Evolutionary conservation across 2,329 filamentous ascomycete genomes (phyloP).

Genomic region (Tricladium varicosporioides): DNA sequence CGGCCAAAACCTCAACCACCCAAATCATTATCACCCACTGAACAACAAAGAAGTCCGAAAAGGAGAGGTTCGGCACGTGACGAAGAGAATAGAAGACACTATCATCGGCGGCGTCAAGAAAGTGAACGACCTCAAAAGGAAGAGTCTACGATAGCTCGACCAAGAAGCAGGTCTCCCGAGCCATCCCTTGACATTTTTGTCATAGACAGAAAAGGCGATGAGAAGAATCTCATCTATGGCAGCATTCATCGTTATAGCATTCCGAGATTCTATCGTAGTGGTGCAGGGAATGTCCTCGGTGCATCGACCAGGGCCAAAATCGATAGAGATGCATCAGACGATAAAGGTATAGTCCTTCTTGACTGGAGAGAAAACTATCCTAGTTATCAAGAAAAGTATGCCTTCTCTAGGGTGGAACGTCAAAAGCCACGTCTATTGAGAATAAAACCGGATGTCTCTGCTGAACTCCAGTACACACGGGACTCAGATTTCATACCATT

Average conservation of each 20-base stretch:
- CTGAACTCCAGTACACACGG: slow-evolving; percentile 20
- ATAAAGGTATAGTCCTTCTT: slow-evolving; percentile 49
- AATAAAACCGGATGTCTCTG: slow-evolving; percentile 34
- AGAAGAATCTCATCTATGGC: slow-evolving; percentile 72
- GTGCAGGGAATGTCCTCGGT: slow-evolving; percentile 70
- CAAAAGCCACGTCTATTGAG: slow-evolving; percentile 41
- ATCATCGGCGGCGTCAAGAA: slow-evolving; percentile 10
- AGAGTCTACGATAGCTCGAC: background rate
- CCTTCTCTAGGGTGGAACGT: slow-evolving; percentile 43
- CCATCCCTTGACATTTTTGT: slow-evolving; percentile 45
- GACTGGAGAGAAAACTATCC: slow-evolving; percentile 37
- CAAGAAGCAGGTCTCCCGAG: background rate
- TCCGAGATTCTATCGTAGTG: slow-evolving; percentile 67
- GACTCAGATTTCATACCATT: slow-evolving; percentile 50
- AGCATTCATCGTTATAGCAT: slow-evolving; percentile 69
- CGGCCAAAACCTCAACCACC: slow-evolving; percentile 45
- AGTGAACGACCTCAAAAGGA: slow-evolving; percentile 1
- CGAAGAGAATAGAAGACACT: slow-evolving; percentile 4
- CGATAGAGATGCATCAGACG: slow-evolving; percentile 54
- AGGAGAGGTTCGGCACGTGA: background rate
- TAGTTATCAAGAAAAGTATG: slow-evolving; percentile 40
- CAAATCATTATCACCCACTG: slow-evolving; percentile 1
- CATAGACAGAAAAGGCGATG: slow-evolving; percentile 74
- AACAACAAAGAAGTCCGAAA: slow-evolving; percentile 6
- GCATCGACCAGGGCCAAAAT: slow-evolving; percentile 59